A percentile compares a stretch with the other conserved stretches of the same genome.
phyloP scores from a whole-genome alignment of 148 eudicot species.

The Persicaria maculosa region DNA sequence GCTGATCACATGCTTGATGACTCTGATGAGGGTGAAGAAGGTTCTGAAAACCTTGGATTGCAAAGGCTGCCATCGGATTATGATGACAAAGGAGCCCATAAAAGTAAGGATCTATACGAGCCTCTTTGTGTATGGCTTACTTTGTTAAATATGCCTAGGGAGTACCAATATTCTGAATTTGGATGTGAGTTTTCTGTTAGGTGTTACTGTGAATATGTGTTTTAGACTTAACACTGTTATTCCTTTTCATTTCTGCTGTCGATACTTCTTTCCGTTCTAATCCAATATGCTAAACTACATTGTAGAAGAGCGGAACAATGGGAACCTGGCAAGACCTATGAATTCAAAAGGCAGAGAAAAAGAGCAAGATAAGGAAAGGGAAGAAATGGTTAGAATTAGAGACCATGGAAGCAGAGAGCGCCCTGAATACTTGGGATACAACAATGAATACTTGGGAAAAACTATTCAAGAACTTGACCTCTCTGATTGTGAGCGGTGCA shows the following conservation, averaged over 20 bases:
- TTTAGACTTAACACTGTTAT: background rate
- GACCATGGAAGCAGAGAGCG: constrained; percentile 50
- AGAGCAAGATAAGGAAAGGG: constrained; percentile 2
- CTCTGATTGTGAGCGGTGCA: constrained; percentile 53
- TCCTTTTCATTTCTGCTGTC: background rate
- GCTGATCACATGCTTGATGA: too few relatives aligned
- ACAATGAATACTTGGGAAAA: constrained; percentile 44
- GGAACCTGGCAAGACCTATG: constrained; percentile 19
- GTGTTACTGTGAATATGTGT: background rate
- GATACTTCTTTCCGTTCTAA: background rate
- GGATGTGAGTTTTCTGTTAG: constrained; percentile 18
- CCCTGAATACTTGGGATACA: constrained; percentile 33
- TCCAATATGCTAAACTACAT: background rate
- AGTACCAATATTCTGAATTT: background rate
- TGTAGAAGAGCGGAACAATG: constrained; percentile 24
- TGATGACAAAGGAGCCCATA: constrained; percentile 22
- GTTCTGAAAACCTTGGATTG: constrained; percentile 17
- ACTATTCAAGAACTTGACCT: constrained; percentile 86
- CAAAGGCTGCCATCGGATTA: constrained; percentile 17
- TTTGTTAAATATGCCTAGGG: background rate
- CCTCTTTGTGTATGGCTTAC: too few relatives aligned
- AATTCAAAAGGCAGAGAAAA: constrained; percentile 39
- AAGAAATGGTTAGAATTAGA: constrained; percentile 31
- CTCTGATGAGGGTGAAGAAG: constrained; percentile 15
- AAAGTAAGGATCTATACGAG: constrained; percentile 9